phyloP scores from a whole-genome alignment of 192 early-diverging fungal genomes.

The Linnemannia exigua region DNA sequence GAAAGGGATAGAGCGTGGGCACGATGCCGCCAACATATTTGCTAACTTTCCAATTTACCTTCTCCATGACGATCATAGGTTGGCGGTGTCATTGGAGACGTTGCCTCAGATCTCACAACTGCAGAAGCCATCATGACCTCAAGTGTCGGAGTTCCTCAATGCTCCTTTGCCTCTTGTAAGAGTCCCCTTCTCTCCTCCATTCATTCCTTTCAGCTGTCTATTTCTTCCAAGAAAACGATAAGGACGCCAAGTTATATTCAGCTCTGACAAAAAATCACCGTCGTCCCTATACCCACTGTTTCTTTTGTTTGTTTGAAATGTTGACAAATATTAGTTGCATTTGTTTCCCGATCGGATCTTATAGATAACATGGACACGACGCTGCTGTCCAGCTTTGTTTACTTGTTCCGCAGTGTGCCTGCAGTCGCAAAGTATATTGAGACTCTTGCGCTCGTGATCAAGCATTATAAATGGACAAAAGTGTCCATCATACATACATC shows the following conservation, averaged over 20 bases:
- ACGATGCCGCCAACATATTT: no score
- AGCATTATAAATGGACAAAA: constrained; percentile 26
- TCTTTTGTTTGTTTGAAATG: background rate
- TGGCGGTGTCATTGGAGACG: constrained; percentile 31
- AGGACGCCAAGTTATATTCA: no score
- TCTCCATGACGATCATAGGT: background rate
- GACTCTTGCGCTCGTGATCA: constrained; percentile 7
- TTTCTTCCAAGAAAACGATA: no score
- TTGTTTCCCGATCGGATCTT: background rate
- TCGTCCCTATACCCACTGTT: no score
- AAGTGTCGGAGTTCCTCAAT: constrained; percentile 50
- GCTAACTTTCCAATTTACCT: no score
- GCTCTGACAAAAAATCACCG: no score
- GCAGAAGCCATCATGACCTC: constrained; percentile 48
- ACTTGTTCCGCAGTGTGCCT: constrained; percentile 35
- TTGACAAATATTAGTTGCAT: background rate
- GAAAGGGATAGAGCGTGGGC: background rate
- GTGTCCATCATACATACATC: constrained; percentile 32
- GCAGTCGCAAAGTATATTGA: constrained; percentile 9
- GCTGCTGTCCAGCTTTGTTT: constrained; percentile 12
- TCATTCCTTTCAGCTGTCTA: no score
- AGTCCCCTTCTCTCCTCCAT: background rate
- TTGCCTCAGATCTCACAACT: constrained; percentile 35
- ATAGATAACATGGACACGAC: constrained; percentile 35
- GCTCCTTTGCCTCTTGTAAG: constrained; percentile 50